Evolutionary conservation across 495 filamentous ascomycete species (phyloP), one percentile per base, ranked within the genome.

Genomic region (Tuber umbilicatum): DNA sequence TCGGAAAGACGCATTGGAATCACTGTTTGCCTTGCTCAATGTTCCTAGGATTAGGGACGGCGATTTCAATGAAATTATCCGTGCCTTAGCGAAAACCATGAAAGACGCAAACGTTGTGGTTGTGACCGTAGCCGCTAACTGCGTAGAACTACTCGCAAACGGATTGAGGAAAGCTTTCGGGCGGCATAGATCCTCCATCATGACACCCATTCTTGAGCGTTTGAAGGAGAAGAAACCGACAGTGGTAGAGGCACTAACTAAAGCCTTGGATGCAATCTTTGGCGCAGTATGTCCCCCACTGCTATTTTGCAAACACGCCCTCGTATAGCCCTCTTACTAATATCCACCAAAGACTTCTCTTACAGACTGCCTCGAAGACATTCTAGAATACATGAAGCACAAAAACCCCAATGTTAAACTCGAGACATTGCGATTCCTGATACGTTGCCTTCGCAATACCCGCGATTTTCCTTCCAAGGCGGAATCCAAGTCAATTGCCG

Each of bases 401-500:
- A 99, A 99, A 82, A 99, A 99, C 81, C 96, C 95, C 0, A 94
- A 97, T 78, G 90, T 99, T 70, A 99, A 99, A 83, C 92, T 96
- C 74, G 94, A 96, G 71, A 94, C 92, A 5, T 89, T 97, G 81
- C 93, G 91, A 75, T 97, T 98, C 76, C 86, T 99, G 39, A 90
- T 97, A 42, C 87, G 94, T 76, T 96, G 91, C 83, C 88, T 99
- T 42, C 89, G 91, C 76, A 94, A 89, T 1, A 97, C 95, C 5
- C 86, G 90, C 75, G 90, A 93, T 27, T 92, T 92, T 7, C 96
- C 96, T 14, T 86, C 88, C 71, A 94, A 94, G 76, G 86, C 91
- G 70, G 94, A 97, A 81, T 89, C 92, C 38, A 91, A 92, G 75
- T 88, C 88, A 35, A 95, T 98, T 43, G 91, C 94, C 1, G 96